Evolutionary conservation across 805 yeast genomes (phyloP).

Genomic region (Candida mattraensis): DNA sequence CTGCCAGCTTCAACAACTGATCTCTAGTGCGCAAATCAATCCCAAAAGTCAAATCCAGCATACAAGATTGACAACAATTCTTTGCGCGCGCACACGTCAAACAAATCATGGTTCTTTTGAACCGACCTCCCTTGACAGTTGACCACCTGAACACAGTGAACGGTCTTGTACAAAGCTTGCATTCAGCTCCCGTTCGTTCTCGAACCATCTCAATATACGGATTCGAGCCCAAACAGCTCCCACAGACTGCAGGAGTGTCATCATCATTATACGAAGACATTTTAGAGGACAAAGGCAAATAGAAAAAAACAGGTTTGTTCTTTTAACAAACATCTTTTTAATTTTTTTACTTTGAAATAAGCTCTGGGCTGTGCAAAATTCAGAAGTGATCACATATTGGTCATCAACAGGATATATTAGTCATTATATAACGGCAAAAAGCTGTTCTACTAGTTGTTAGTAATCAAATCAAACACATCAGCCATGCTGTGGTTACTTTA

Average conservation of each 20-base stretch:
- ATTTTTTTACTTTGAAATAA: no score
- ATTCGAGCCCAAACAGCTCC: conserved; percentile 66
- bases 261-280: conserved; percentile 22
- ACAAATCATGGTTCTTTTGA: conserved; percentile 71
- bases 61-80: conserved; percentile 86
- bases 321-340: no score
- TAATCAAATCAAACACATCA: conserved; percentile 2
- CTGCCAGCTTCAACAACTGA: conserved; percentile 71
- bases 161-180: conserved; percentile 82
- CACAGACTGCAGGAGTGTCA: conserved; percentile 64
- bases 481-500: no score
- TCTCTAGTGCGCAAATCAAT: conserved; percentile 80
- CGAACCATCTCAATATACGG: conserved; percentile 69
- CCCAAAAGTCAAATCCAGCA: conserved; percentile 77
- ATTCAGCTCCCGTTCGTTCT: conserved; percentile 72
- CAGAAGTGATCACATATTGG: not conserved
- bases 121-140: conserved; percentile 41
- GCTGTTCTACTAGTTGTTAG: not conserved
- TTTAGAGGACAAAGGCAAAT: conserved; percentile 2
- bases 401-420: no score
- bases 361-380: no score
- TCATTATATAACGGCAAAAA: no score
- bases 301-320: conserved; percentile 3
- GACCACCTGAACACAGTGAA: conserved; percentile 82
- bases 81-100: conserved; percentile 73